Evolutionary conservation across 441 rosid genomes (phyloP).

Genomic region (Viola pubescens): DNA sequence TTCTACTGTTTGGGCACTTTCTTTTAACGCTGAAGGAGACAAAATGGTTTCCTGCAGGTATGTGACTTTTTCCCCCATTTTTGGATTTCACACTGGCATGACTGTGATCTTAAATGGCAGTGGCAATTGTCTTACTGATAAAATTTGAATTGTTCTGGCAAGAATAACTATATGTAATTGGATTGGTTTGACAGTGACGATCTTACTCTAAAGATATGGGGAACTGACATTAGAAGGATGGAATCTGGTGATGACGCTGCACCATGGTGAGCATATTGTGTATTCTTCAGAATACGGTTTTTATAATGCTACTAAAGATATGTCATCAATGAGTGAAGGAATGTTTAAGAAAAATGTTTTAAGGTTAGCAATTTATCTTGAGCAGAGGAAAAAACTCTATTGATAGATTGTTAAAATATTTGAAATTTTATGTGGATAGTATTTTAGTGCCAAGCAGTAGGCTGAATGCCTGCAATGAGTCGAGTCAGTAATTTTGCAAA

Average conservation of each 20-base stretch:
- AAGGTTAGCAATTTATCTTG: no score
- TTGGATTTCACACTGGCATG: background rate
- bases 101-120: background rate
- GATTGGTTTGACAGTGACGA: slow-evolving; percentile 67
- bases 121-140: background rate
- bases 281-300: slow-evolving; percentile 10
- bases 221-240: slow-evolving; percentile 41
- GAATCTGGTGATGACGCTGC: slow-evolving; percentile 60
- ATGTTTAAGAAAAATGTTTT: no score
- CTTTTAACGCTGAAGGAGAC: slow-evolving; percentile 75
- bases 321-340: no score
- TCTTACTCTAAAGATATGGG: slow-evolving; percentile 88
- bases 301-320: background rate
- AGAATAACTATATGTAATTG: slow-evolving; percentile 9
- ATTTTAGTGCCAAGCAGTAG: background rate
- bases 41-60: slow-evolving; percentile 94
- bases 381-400: no score
- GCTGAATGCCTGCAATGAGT: background rate
- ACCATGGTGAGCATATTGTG: slow-evolving; percentile 59
- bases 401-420: background rate
- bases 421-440: background rate
- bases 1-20: slow-evolving; percentile 83
- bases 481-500: background rate
- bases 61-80: slow-evolving; percentile 16
- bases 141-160: background rate